Percentiles rank a stretch among this genome's conserved stretches.
Conservation (phyloP, 2,329 filamentous ascomycete genomes). For the Fusarium pseudoanthophilum region DNA sequence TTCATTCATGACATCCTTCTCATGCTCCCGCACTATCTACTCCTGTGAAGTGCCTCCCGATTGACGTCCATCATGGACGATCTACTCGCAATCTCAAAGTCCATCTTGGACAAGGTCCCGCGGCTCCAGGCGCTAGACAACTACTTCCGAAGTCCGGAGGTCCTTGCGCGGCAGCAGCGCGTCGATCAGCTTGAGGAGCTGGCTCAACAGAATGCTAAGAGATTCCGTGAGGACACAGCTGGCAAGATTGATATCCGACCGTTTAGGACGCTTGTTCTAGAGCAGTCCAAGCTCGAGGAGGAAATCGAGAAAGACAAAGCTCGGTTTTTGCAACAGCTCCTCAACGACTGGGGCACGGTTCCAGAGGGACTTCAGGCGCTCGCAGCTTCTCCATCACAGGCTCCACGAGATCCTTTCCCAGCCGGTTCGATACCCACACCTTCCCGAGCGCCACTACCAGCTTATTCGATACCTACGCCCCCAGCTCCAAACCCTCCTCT, state of each 20-base stretch:
- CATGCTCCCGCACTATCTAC: neutral
- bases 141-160: neutral
- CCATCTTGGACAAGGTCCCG: neutral
- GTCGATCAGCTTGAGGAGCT: neutral
- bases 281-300: neutral
- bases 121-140: constrained; percentile 44
- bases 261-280: neutral
- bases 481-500: neutral
- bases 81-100: neutral
- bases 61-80: neutral
- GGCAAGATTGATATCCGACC: neutral
- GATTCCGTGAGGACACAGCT: neutral
- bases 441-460: neutral
- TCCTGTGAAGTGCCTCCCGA: neutral
- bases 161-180: neutral
- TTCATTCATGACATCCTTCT: neutral
- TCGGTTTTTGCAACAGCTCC: neutral
- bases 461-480: neutral
- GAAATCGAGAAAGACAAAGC: neutral
- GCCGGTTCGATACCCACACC: constrained; percentile 1
- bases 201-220: neutral
- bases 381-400: neutral
- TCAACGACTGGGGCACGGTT: neutral
- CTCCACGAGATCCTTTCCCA: neutral
- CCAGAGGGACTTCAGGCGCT: neutral